phyloP scores from a whole-genome alignment of 2,329 filamentous ascomycete species.

The Colletotrichum echinochloae region DNA sequence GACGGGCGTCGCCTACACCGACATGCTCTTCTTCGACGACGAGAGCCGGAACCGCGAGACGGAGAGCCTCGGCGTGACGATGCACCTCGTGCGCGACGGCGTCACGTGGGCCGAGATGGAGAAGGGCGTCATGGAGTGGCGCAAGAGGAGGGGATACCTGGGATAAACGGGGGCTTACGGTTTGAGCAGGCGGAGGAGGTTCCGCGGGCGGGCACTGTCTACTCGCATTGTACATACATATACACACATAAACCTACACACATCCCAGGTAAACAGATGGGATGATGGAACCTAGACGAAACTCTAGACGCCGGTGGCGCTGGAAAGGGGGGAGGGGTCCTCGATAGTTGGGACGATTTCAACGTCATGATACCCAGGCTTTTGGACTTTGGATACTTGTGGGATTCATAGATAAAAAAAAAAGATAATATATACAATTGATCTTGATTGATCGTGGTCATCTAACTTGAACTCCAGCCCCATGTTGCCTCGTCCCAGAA shows the following conservation, averaged over 20 bases:
- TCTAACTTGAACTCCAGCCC: constrained; percentile 33
- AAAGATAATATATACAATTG: no score
- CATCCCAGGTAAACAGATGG: neutral
- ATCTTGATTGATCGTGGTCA: neutral
- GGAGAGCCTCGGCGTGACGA: constrained; percentile 81
- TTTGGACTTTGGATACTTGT: no score
- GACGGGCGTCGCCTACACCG: constrained; percentile 78
- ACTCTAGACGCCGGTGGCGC: neutral
- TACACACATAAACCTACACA: neutral
- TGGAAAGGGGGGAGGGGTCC: no score
- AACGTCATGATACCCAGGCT: constrained; percentile 22
- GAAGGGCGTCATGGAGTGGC: constrained; percentile 83
- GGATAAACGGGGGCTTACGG: neutral
- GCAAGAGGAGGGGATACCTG: constrained; percentile 72
- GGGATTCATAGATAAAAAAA: neutral
- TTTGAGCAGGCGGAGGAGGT: neutral
- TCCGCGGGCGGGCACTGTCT: neutral
- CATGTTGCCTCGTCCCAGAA: constrained; percentile 25
- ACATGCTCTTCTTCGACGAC: constrained; percentile 98
- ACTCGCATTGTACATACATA: neutral
- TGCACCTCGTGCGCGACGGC: constrained; percentile 85
- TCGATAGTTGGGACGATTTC: constrained; percentile 21
- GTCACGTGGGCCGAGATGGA: constrained; percentile 83
- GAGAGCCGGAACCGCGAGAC: constrained; percentile 89
- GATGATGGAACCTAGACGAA: constrained; percentile 10